These are phyloP conservation scores for Nepenthes alata DNA, from an alignment of 179 eudicot species.

Conservation along the genomic window DNA sequence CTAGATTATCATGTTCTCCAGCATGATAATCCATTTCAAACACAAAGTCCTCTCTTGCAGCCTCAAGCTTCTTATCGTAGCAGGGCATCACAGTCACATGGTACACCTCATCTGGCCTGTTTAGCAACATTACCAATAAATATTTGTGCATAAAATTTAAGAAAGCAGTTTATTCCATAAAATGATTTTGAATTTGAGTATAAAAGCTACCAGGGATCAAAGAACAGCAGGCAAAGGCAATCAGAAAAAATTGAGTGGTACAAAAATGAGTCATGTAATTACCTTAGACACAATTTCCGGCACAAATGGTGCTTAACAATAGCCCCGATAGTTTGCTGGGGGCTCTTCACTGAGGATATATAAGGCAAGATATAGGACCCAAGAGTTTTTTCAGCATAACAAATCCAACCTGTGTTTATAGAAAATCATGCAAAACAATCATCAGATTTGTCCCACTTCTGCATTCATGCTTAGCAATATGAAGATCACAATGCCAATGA, in stretches of 20 bases:
- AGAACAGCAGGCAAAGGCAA: not conserved
- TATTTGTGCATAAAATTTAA: not conserved
- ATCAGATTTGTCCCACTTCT: not conserved
- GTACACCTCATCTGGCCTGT: conserved; percentile 84
- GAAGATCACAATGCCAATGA: no score
- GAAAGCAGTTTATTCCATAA: not conserved
- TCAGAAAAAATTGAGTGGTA: not conserved
- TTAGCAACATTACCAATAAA: not conserved
- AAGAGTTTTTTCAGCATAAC: conserved; percentile 97
- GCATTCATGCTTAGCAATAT: not conserved
- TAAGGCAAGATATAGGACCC: conserved; percentile 88
- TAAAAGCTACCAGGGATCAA: not conserved
- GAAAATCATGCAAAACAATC: not conserved
- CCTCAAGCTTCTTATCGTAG: conserved; percentile 98
- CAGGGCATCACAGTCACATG: conserved; percentile 99
- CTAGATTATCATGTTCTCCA: conserved; percentile 19
- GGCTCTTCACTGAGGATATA: conserved; percentile 94
- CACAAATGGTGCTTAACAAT: conserved; percentile 64
- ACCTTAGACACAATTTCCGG: conserved; percentile 60
- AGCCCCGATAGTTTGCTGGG: conserved; percentile 91
- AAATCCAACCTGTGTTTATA: conserved; percentile 70
- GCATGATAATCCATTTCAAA: conserved; percentile 42
- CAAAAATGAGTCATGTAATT: conserved; percentile 1
- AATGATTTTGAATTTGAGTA: no score
- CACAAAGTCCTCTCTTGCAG: conserved; percentile 84